Conservation (phyloP, 495 filamentous ascomycete genomes). For the Clavariopsis aquatica region DNA sequence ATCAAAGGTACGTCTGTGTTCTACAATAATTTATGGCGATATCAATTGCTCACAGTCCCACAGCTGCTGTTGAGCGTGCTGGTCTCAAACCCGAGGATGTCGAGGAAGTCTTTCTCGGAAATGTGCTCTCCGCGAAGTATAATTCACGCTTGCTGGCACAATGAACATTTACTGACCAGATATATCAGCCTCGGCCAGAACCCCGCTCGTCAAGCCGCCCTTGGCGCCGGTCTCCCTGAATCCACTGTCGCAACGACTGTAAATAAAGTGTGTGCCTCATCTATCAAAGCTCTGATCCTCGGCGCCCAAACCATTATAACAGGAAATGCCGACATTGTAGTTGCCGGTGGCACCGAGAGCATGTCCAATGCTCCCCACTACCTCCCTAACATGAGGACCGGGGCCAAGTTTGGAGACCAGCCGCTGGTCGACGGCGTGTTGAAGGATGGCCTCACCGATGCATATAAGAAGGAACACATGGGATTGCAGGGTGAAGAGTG, state of each 20-base stretch:
- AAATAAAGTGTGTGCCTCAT: conserved; percentile 98
- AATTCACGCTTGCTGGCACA: conserved; percentile 34
- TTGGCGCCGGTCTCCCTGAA: conserved; percentile 79
- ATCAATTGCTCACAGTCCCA: conserved; percentile 12
- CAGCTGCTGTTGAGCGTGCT: conserved; percentile 83
- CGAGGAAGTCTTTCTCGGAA: conserved; percentile 95
- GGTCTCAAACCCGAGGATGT: conserved; percentile 82
- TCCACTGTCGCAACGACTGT: conserved; percentile 84
- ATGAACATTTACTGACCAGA: conserved; percentile 1
- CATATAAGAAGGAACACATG: conserved; percentile 93
- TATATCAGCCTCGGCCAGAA: conserved; percentile 83
- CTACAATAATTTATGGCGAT: conserved; percentile 5
- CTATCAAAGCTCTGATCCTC: conserved; percentile 89
- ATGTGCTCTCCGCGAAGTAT: conserved; percentile 94
- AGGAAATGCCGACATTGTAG: conserved; percentile 83
- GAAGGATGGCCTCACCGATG: conserved; percentile 89
- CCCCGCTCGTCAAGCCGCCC: conserved; percentile 89
- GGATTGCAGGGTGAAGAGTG: conserved; percentile 91
- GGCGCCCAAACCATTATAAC: conserved; percentile 96
- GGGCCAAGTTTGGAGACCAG: conserved; percentile 88
- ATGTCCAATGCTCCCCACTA: conserved; percentile 99
- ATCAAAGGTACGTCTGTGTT: conserved; percentile 70
- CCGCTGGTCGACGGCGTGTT: conserved; percentile 84
- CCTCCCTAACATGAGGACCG: conserved; percentile 76
- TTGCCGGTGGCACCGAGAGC: conserved; percentile 92